A percentile compares a stretch with the other conserved stretches of the same genome.
Evolutionary conservation across 805 yeast genomes (phyloP).

Genomic region (Suhomyces pyralidae): DNA sequence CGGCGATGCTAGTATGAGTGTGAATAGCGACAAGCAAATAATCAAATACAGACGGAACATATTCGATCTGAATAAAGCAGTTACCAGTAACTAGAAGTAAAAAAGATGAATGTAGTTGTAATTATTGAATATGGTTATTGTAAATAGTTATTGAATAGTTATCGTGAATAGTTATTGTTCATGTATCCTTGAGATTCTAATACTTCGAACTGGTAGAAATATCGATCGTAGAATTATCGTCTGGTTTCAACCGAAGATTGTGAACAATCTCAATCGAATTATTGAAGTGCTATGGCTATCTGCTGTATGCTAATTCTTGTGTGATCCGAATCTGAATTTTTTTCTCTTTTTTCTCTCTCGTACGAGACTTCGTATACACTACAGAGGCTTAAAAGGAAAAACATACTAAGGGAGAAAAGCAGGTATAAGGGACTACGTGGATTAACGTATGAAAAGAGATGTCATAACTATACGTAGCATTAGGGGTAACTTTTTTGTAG

Average conservation of each 20-base stretch:
- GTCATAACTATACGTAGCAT: too few relatives aligned
- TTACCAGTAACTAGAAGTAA: not conserved
- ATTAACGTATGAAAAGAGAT: too few relatives aligned
- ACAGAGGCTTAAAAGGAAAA: not conserved
- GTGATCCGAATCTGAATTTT: not conserved
- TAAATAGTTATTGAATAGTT: too few relatives aligned
- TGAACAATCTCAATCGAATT: not conserved
- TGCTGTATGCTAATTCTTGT: not conserved
- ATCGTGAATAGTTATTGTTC: too few relatives aligned
- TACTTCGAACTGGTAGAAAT: too few relatives aligned
- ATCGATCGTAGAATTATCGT: too few relatives aligned
- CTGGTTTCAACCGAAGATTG: not conserved
- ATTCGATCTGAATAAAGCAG: not conserved
- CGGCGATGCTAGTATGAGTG: constrained; percentile 14
- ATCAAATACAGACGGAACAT: not conserved
- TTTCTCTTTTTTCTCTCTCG: not conserved
- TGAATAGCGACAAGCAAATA: constrained; percentile 3
- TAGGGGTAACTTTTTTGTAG: too few relatives aligned
- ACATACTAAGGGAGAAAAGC: too few relatives aligned
- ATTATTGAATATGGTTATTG: too few relatives aligned
- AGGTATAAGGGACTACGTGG: too few relatives aligned
- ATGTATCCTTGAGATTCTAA: too few relatives aligned
- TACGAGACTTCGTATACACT: not conserved
- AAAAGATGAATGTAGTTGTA: too few relatives aligned
- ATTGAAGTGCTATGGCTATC: not conserved